Percentiles rank a stretch among this genome's conserved stretches.
phyloP scores from a whole-genome alignment of 768 basidiomycete genomes.

The Dentipellis sp. region DNA sequence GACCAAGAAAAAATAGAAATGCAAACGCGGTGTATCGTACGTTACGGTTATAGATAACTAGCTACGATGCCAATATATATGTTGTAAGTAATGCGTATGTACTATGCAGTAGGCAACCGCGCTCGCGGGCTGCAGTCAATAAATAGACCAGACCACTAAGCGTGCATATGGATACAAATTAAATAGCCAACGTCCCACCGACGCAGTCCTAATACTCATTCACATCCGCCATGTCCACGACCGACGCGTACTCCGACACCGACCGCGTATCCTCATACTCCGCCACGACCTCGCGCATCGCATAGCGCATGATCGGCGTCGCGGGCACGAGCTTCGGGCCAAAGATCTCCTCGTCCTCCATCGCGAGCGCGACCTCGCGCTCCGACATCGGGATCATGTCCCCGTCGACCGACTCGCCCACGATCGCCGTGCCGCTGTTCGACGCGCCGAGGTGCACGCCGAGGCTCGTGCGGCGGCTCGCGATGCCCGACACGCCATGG shows the following conservation, averaged over 20 bases:
- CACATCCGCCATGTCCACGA: slow-evolving; percentile 63
- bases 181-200: neutral
- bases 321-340: slow-evolving; percentile 71
- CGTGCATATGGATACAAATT: neutral
- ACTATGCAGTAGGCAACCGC: neutral
- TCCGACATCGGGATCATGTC: slow-evolving; percentile 28
- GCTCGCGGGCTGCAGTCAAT: neutral
- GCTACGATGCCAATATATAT: neutral
- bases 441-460: slow-evolving; percentile 14
- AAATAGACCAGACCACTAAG: neutral
- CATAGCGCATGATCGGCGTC: slow-evolving; percentile 75
- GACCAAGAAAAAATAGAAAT: too few relatives aligned
- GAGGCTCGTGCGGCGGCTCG: slow-evolving; percentile 15
- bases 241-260: slow-evolving; percentile 70
- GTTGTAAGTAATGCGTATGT: neutral
- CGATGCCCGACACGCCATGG: slow-evolving; percentile 13
- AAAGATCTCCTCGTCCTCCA: slow-evolving; percentile 44
- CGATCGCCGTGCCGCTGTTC: slow-evolving; percentile 15
- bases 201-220: neutral
- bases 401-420: slow-evolving; percentile 21
- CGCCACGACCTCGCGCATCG: slow-evolving; percentile 76
- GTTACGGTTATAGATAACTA: neutral
- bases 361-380: slow-evolving; percentile 32
- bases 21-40: neutral
- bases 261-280: slow-evolving; percentile 75